Percentiles rank a stretch among this genome's conserved stretches.
Evolutionary conservation across 495 filamentous ascomycete genomes (phyloP).

Genomic region (Evernia prunastri): DNA sequence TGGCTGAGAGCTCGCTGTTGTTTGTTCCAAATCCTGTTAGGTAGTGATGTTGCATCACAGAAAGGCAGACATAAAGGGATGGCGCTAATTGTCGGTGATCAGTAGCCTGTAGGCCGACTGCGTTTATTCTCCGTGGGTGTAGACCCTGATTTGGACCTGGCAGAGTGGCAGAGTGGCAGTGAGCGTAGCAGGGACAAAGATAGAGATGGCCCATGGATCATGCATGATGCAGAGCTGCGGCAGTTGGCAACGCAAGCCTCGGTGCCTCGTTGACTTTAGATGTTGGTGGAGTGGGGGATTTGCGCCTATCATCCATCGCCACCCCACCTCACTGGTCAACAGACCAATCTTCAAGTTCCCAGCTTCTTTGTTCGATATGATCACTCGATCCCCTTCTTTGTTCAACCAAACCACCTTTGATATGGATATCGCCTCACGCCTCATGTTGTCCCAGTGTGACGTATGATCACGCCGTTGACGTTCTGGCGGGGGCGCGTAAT

Average conservation of each 20-base stretch:
- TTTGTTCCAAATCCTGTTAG: background rate
- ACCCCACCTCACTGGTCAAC: background rate
- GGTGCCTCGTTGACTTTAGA: background rate
- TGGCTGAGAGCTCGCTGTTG: conserved; percentile 6
- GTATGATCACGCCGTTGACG: background rate
- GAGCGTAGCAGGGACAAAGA: background rate
- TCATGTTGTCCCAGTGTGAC: background rate
- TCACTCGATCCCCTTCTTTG: background rate
- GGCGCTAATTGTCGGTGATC: conserved; percentile 13
- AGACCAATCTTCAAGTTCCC: background rate
- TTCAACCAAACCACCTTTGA: background rate
- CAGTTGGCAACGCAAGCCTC: background rate
- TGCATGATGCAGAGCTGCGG: background rate
- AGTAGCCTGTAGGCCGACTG: background rate
- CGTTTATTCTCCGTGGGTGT: conserved; percentile 1
- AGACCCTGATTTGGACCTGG: background rate
- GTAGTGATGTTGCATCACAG: background rate
- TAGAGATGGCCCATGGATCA: background rate
- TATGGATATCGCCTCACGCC: background rate
- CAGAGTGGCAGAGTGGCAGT: too few relatives aligned
- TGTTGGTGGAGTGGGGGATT: conserved; percentile 1
- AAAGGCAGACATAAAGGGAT: background rate
- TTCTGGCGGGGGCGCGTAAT: background rate
- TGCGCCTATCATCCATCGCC: background rate
- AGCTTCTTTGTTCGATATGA: background rate